Evolutionary conservation across 2,329 filamentous ascomycete genomes (phyloP), one percentile per base, ranked within the genome.

Genomic region (Paradendryphiella salina): DNA sequence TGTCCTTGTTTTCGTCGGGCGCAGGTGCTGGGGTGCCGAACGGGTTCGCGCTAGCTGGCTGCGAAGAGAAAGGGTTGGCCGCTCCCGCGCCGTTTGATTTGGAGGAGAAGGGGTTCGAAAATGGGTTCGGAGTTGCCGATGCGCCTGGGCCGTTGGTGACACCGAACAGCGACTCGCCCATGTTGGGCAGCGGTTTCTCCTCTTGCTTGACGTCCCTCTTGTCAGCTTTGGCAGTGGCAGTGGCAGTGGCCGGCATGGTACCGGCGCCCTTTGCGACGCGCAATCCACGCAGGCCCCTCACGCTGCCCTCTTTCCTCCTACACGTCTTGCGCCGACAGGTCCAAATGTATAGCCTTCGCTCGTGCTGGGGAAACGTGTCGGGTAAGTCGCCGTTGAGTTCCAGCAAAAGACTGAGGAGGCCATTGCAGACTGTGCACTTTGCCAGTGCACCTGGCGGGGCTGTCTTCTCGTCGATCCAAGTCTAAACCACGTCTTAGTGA

Each of bases 341-440:
- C 72, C 96, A 91, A 10, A 99, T 80, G 67, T 96, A 97, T 14
- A 99, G 72, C 55, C 93, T 84, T 61, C 94, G 82, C 66, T 96
- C 90, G 73, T 97, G 90, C 48, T 86, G 85, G 1, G 91, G 88
- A 66, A 96, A 96, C 40, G 85, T 82, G 47, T 93, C 88, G 11
- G 91, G 92, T 3, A 97, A 81, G 70, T 96, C 91, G 64, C 85
- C 92, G 73, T 99, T 90, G 21, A 99, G 82, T 73, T 99, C 91
- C 38, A 99, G 82, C 3, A 99, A 82, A 9, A 97, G 81, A 1
- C 85, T 86, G 84, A 96, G 90, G 44, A 90, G 75, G 44, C 85
- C 83, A 60, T 90, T 89, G 83, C 94, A 99, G 59, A 89, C 82
- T 74, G 89, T 90, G 78, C 94, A 99, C 74, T 86, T 87, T 17